phyloP scores from a whole-genome alignment of 495 filamentous ascomycete species.

The Podospora pseudopauciseta region DNA sequence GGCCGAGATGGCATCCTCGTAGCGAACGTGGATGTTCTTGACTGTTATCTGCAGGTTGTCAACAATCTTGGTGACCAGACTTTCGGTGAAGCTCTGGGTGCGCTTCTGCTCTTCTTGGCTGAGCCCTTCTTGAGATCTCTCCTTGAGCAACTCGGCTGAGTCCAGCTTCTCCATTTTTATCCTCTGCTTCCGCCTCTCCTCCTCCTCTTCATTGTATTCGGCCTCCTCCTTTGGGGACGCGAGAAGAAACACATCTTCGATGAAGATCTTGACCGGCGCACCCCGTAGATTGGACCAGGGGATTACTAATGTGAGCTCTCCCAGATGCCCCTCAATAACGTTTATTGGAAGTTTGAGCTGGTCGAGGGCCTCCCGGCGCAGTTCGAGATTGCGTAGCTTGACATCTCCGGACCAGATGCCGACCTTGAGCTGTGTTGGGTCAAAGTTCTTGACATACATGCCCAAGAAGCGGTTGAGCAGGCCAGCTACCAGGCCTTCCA shows the following conservation, averaged over 20 bases:
- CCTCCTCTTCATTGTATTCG: conserved; percentile 89
- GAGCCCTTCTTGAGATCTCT: conserved; percentile 87
- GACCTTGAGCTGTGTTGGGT: conserved; percentile 91
- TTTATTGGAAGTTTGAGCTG: conserved; percentile 94
- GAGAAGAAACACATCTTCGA: conserved; percentile 93
- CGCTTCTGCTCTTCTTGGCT: conserved; percentile 91
- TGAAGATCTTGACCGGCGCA: conserved; percentile 88
- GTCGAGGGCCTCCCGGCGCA: conserved; percentile 90
- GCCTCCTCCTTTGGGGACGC: conserved; percentile 92
- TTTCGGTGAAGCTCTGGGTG: conserved; percentile 94
- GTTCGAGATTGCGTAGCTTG: conserved; percentile 83
- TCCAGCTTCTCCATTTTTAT: conserved; percentile 98
- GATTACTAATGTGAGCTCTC: conserved; percentile 82
- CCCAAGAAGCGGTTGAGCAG: conserved; percentile 97
- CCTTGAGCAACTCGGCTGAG: conserved; percentile 88
- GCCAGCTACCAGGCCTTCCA: conserved; percentile 72
- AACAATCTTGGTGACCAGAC: conserved; percentile 89
- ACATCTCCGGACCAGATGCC: conserved; percentile 99
- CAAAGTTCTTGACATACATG: conserved; percentile 99
- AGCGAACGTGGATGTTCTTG: conserved; percentile 96
- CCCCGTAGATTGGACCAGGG: conserved; percentile 95
- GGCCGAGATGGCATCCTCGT: conserved; percentile 94
- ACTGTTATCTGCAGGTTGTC: conserved; percentile 96
- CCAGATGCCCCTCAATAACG: conserved; percentile 91
- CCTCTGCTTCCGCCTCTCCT: conserved; percentile 72